A percentile compares a stretch with the other conserved stretches of the same genome.
Conservation (phyloP, 208 protist genomes). For the Trypanosoma vivax region DNA sequence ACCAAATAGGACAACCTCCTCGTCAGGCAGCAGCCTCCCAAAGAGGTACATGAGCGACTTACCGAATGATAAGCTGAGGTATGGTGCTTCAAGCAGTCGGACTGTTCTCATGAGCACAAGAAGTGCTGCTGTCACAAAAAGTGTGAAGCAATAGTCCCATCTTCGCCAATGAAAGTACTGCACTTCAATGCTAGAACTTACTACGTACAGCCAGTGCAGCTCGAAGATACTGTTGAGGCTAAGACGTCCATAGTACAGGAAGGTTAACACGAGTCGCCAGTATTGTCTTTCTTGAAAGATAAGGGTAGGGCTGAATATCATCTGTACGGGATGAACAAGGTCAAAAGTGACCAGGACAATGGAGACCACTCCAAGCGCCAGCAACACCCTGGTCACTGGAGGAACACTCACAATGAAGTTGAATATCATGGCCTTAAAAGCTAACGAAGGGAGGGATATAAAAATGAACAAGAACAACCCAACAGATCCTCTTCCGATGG, state of each 20-base stretch:
- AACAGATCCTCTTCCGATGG: too few species aligned
- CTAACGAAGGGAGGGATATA: background rate
- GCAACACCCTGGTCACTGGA: constrained; percentile 31
- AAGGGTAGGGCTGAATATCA: constrained; percentile 63
- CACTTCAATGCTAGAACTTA: constrained; percentile 57
- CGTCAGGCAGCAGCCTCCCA: constrained; percentile 48
- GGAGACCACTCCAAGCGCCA: constrained; percentile 24
- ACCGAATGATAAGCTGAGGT: constrained; percentile 45
- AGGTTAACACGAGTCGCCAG: constrained; percentile 69
- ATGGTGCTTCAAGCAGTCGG: constrained; percentile 38
- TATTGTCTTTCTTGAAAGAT: constrained; percentile 76
- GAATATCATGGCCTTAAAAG: constrained; percentile 10
- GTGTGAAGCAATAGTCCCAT: constrained; percentile 61
- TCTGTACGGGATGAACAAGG: constrained; percentile 57
- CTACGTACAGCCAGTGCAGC: constrained; percentile 56
- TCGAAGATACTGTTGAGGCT: constrained; percentile 45
- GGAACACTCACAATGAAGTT: constrained; percentile 8
- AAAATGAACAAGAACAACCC: too few species aligned
- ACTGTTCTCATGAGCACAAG: constrained; percentile 43
- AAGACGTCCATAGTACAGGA: constrained; percentile 64
- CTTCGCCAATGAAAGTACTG: constrained; percentile 59
- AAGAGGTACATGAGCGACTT: constrained; percentile 69
- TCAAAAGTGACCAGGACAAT: constrained; percentile 44
- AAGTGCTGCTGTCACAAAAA: constrained; percentile 34
- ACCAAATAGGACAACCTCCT: constrained; percentile 44